Conservation (phyloP, 2,329 filamentous ascomycete species). For the Fusarium sp. region DNA sequence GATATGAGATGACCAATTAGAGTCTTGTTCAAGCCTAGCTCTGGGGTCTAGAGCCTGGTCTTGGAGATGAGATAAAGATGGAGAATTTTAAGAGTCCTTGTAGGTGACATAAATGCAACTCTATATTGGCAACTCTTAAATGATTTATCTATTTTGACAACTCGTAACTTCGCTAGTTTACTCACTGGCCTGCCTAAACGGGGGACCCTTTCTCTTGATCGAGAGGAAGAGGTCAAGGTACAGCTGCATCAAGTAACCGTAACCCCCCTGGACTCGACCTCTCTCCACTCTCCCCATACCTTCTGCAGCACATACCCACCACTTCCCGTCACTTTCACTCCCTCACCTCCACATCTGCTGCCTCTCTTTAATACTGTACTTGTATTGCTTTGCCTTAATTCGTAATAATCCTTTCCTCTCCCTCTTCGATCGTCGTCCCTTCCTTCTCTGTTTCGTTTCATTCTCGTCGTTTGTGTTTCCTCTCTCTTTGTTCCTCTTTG, state of each 20-base stretch:
- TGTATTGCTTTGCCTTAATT: conserved; percentile 19
- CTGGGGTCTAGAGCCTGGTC: conserved; percentile 14
- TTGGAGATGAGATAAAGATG: conserved; percentile 19
- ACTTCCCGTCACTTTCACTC: conserved; percentile 25
- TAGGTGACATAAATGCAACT: conserved; percentile 17
- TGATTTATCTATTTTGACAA: conserved; percentile 18
- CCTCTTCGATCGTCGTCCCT: conserved; percentile 14
- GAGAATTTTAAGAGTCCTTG: neutral
- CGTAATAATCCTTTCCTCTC: conserved; percentile 36
- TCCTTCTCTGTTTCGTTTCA: conserved; percentile 16
- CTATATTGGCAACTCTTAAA: neutral
- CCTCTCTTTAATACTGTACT: conserved; percentile 18
- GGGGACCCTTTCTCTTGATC: conserved; percentile 18
- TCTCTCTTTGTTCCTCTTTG: conserved; percentile 22
- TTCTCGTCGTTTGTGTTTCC: conserved; percentile 15
- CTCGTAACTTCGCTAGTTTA: neutral
- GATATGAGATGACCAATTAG: conserved; percentile 14
- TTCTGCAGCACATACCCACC: conserved; percentile 7
- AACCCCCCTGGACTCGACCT: conserved; percentile 17
- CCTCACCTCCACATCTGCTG: neutral
- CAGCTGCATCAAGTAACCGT: conserved; percentile 18
- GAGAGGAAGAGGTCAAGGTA: neutral
- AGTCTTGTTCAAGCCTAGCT: conserved; percentile 1
- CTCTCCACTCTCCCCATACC: conserved; percentile 29
- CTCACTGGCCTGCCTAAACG: conserved; percentile 23